Percentiles rank a stretch among this genome's conserved stretches.
These are phyloP conservation scores for Pontederia crassipes DNA, from an alignment of 176 grass and related monocot genomes.

Conservation along the genomic window DNA sequence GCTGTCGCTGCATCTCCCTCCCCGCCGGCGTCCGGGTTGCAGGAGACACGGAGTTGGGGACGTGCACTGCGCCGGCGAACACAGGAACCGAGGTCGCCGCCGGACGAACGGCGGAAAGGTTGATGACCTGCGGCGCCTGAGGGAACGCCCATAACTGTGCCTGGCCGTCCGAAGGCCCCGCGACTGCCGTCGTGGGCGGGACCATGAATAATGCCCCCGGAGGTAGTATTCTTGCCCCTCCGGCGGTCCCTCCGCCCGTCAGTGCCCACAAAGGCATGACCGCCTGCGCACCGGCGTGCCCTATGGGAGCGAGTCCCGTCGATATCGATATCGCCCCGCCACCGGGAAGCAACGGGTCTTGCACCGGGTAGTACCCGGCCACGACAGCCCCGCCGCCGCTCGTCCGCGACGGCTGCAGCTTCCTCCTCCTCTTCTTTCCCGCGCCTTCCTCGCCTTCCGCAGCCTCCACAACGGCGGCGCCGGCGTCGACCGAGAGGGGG, in stretches of 20 bases:
- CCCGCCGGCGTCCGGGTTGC: neutral
- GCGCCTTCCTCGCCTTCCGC: neutral
- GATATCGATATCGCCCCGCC: conserved; percentile 13
- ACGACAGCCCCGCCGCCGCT: neutral
- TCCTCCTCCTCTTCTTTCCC: neutral
- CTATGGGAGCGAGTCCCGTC: conserved; percentile 3
- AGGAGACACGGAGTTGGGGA: neutral
- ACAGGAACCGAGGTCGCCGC: neutral
- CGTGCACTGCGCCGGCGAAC: neutral
- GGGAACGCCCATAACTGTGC: conserved; percentile 2
- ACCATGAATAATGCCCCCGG: conserved; percentile 1
- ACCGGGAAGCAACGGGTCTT: conserved; percentile 11
- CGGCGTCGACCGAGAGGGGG: neutral
- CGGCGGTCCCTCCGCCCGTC: neutral
- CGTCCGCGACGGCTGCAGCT: conserved; percentile 2
- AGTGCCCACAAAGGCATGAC: conserved; percentile 7
- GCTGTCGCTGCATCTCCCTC: neutral
- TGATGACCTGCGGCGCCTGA: conserved; percentile 7
- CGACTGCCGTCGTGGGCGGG: neutral
- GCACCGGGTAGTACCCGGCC: conserved; percentile 14
- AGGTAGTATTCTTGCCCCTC: neutral
- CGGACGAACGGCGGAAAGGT: neutral
- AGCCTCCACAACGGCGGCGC: neutral
- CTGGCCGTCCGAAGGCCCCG: conserved; percentile 1
- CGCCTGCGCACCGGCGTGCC: neutral